A percentile compares a stretch with the other conserved stretches of the same genome.
These are phyloP conservation scores for Talaromyces thailandensis DNA, from an alignment of 495 filamentous ascomycete species.

Conservation along the genomic window DNA sequence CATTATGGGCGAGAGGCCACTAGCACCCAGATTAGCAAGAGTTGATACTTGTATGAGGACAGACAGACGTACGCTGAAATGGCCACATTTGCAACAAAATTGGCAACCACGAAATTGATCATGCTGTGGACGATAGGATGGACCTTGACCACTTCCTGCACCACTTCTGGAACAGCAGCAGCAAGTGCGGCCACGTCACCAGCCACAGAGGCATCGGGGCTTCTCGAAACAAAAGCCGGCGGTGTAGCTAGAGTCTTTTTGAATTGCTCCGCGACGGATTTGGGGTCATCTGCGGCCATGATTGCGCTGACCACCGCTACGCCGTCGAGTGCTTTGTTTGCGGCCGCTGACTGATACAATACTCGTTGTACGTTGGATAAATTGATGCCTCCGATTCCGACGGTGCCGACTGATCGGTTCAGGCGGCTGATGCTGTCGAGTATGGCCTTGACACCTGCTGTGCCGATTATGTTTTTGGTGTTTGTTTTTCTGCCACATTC, in stretches of 20 bases:
- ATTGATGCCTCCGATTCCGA: slow-evolving; percentile 88
- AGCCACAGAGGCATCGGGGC: slow-evolving; percentile 6
- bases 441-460: slow-evolving; percentile 65
- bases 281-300: slow-evolving; percentile 59
- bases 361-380: slow-evolving; percentile 64
- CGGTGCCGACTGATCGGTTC: slow-evolving; percentile 42
- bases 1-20: slow-evolving; percentile 91
- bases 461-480: slow-evolving; percentile 74
- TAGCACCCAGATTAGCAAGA: slow-evolving; percentile 16
- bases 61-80: slow-evolving; percentile 49
- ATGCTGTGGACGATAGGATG: slow-evolving; percentile 90
- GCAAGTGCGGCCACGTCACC: slow-evolving; percentile 32
- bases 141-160: slow-evolving; percentile 46
- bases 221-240: slow-evolving; percentile 35
- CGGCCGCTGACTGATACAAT: slow-evolving; percentile 50
- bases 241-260: slow-evolving; percentile 34
- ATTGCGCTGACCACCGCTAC: slow-evolving; percentile 89
- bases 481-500: slow-evolving; percentile 41
- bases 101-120: slow-evolving; percentile 90
- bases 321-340: slow-evolving; percentile 55
- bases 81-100: slow-evolving; percentile 85
- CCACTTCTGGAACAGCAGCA: slow-evolving; percentile 40
- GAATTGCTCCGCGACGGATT: slow-evolving; percentile 49
- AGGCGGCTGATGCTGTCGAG: slow-evolving; percentile 46
- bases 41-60: neutral